These are phyloP conservation scores for Nannochloris sp. DNA, from an alignment of 139 green algal genomes.

Conservation along the genomic window DNA sequence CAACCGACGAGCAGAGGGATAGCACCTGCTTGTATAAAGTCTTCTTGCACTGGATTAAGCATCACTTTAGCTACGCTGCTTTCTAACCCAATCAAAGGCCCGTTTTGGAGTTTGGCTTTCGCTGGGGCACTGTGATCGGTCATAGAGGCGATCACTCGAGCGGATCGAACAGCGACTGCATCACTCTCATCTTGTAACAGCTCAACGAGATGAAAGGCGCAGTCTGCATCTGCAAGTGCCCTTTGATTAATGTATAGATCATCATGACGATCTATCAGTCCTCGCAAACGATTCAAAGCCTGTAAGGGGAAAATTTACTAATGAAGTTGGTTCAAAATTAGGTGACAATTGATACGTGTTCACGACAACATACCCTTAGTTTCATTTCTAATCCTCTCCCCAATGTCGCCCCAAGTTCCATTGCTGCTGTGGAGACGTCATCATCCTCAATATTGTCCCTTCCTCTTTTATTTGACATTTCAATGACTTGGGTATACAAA, in stretches of 20 bases:
- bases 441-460: background rate
- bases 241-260: constrained; percentile 6
- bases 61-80: background rate
- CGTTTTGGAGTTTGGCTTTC: constrained; percentile 2
- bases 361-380: constrained; percentile 2
- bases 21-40: constrained; percentile 6
- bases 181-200: constrained; percentile 14
- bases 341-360: background rate
- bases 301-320: background rate
- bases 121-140: constrained; percentile 3
- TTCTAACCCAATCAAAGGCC: constrained; percentile 4
- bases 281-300: constrained; percentile 6
- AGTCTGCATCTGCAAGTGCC: constrained; percentile 8
- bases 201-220: constrained; percentile 9
- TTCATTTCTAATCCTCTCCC: constrained; percentile 15
- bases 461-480: constrained; percentile 5
- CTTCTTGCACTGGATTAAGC: constrained; percentile 24
- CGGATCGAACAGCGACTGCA: background rate
- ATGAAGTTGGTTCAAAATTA: background rate
- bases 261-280: constrained; percentile 6
- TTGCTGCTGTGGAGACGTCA: background rate
- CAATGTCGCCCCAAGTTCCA: background rate
- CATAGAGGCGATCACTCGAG: constrained; percentile 10
- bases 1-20: constrained; percentile 13
- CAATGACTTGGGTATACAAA: constrained; percentile 20